phyloP scores from a whole-genome alignment of 441 rosid genomes.

The Adansonia grandidieri region DNA sequence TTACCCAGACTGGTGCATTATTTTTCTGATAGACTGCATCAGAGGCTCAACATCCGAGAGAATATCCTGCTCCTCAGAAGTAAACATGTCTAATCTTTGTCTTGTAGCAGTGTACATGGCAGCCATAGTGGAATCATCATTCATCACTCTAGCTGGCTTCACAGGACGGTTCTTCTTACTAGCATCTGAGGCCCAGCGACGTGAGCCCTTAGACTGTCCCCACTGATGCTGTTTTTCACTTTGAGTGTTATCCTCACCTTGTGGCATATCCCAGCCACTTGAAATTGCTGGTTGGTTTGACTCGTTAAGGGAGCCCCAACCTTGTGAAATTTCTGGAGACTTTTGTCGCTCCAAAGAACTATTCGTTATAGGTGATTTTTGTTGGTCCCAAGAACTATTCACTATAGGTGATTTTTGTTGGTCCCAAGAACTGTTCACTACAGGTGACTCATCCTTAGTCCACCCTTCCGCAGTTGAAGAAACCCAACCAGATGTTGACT shows the following conservation, averaged over 20 bases:
- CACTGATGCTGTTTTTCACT: slow-evolving; percentile 43
- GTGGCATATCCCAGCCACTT: slow-evolving; percentile 35
- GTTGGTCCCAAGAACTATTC: slow-evolving; percentile 16
- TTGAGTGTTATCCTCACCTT: slow-evolving; percentile 35
- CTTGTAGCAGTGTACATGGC: slow-evolving; percentile 60
- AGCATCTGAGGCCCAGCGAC: slow-evolving; percentile 52
- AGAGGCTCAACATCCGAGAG: slow-evolving; percentile 66
- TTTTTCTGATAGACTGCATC: slow-evolving; percentile 61
- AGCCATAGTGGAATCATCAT: slow-evolving; percentile 34
- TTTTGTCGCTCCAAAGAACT: slow-evolving; percentile 23
- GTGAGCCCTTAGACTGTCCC: slow-evolving; percentile 48
- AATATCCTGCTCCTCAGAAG: slow-evolving; percentile 78
- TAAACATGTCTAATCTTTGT: slow-evolving; percentile 76
- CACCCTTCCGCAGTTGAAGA: slow-evolving; percentile 20
- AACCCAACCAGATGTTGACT: slow-evolving; percentile 3
- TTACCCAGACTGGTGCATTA: slow-evolving; percentile 72
- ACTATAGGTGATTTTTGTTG: background rate
- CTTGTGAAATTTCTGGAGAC: slow-evolving; percentile 18
- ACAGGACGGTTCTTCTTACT: slow-evolving; percentile 57
- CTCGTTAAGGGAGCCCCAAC: slow-evolving; percentile 23
- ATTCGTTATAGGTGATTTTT: slow-evolving; percentile 14
- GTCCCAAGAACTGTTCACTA: background rate
- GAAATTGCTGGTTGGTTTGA: slow-evolving; percentile 8
- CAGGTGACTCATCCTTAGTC: slow-evolving; percentile 12
- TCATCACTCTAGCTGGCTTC: slow-evolving; percentile 43